Base-by-base conservation (phyloP, 768 basidiomycete genomes). In the Kwoniella botswanensis region DNA sequence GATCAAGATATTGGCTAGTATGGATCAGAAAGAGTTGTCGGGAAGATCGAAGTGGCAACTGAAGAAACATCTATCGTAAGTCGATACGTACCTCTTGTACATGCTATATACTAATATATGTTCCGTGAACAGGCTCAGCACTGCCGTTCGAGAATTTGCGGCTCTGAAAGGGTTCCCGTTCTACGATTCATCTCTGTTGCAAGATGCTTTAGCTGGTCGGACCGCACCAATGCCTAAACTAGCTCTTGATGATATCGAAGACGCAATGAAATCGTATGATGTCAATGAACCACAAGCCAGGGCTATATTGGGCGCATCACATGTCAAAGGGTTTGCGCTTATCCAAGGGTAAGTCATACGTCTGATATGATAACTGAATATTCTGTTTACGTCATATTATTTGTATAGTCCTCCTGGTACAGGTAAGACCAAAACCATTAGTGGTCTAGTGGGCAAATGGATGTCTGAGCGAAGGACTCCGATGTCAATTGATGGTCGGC, bases 391-490 rank as follows among this genome's bases (percentile, higher is more conserved):
- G 35, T 21, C 66, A 46, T 2, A 55, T 42, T 17, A 29, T 22
- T 55, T 22, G 6, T 21, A 53, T 73, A 95, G 96, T 24, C 97
- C 97, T 44, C 97, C 97, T 1, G 97, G 97, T 65, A 99, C 97
- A 0, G 97, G 97, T 13, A 99, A 99, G 85, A 99, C 97, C 10
- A 96, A 93, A 22, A 99, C 97, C 1, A 98, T 99, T 72, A 93
- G 93, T 75, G 94, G 93, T 22, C 86, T 99, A n/a, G 91, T 97
- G 6, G 90, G 92, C 53, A 88, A 90, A 4, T 93, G 91, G 79
- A 82, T 97, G 50, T 88, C 90, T 2, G 87, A 86, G 50, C 90
- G 91, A 7, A 82, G 85, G 12, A 84, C 82, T 43, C 81, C 88
- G 1, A 84, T 87, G 26, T 87, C 90, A 61, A 84, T 88, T 12